Conservation (phyloP, 1,139 yeast genomes). For the Candida pseudoviswanathii region DNA sequence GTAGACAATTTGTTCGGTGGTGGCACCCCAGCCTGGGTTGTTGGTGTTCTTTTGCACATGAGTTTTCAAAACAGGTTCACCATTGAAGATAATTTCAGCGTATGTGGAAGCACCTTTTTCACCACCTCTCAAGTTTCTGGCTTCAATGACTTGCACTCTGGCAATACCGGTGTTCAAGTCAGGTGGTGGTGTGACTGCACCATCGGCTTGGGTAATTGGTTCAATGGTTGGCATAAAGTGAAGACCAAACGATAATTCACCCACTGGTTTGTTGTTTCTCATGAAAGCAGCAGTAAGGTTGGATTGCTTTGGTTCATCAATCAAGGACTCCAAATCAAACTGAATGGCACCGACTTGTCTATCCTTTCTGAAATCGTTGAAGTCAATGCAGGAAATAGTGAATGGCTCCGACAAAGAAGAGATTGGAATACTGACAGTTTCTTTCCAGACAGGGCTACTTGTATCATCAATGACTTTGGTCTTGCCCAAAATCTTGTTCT, state of each 20-base stretch:
- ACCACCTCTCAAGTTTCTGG: constrained; percentile 48
- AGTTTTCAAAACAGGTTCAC: constrained; percentile 60
- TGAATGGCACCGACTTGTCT: constrained; percentile 77
- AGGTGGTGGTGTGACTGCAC: constrained; percentile 84
- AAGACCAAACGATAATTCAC: constrained; percentile 68
- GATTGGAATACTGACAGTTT: constrained; percentile 69
- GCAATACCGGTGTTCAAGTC: constrained; percentile 93
- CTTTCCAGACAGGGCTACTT: constrained; percentile 78
- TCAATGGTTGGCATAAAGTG: constrained; percentile 80
- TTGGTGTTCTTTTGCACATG: constrained; percentile 60
- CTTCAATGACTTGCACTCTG: constrained; percentile 54
- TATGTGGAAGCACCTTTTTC: constrained; percentile 60
- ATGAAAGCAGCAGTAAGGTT: constrained; percentile 59
- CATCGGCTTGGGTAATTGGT: constrained; percentile 77
- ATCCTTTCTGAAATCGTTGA: constrained; percentile 78
- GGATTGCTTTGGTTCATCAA: constrained; percentile 54
- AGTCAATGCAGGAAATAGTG: constrained; percentile 68
- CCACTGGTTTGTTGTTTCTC: constrained; percentile 82
- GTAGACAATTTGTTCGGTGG: constrained; percentile 70
- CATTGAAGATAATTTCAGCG: constrained; percentile 70
- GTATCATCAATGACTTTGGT: constrained; percentile 71
- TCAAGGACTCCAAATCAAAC: constrained; percentile 69
- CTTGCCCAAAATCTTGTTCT: constrained; percentile 57
- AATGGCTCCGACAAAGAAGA: constrained; percentile 81
- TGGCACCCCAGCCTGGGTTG: constrained; percentile 67